Evolutionary conservation across 140 eudicot genomes (phyloP), one percentile per base, ranked within the genome.

Genomic region (Anethum foeniculum): DNA sequence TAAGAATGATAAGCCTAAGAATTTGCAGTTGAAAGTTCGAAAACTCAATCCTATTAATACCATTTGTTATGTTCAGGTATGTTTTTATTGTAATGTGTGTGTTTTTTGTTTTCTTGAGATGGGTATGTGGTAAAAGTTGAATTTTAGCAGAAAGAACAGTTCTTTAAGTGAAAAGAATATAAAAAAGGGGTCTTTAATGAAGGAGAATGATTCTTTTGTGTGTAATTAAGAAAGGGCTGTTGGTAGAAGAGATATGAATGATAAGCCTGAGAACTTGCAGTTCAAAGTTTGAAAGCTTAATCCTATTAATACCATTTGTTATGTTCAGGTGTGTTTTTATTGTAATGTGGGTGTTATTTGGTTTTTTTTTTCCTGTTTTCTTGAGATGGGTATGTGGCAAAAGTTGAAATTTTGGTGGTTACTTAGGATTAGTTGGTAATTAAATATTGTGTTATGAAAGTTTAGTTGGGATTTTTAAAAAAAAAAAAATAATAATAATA

Each of bases 201-300:
- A 79, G 71, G 92, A 72, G 16, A 48, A 27, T 12, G 86, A 76
- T 68, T 38, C 80, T 80, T 71, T 78, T 71, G 94, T 90, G 73
- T 94, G 88, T 82, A 94, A 94, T 39, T 86, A 68, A 62, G 86
- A 83, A 81, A 89, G 98, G 83, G 94, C 97, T 48, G 94, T 85
- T 52, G 97, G 97, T 49, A 90, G 81, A 81, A 90, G 81, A 81
- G 98, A 94, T 90, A 87, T 83, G 47, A 81, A 83, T 83, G 88
- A 85, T 44, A 79, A 80, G 71, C 92, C 93, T 1, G 91, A 86
- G 82, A 84, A 79, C 21, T 84, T 94, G 48, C 91, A 88, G 12
- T 77, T 86, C 41, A 94, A 90, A 86, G 89, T 79, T 72, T 82
- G 97, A 46, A 88, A 80, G 47, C 89, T 92, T 11, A 90, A 92